Evolutionary conservation across 345 rosid species (phyloP).

Genomic region (Punica granatum): DNA sequence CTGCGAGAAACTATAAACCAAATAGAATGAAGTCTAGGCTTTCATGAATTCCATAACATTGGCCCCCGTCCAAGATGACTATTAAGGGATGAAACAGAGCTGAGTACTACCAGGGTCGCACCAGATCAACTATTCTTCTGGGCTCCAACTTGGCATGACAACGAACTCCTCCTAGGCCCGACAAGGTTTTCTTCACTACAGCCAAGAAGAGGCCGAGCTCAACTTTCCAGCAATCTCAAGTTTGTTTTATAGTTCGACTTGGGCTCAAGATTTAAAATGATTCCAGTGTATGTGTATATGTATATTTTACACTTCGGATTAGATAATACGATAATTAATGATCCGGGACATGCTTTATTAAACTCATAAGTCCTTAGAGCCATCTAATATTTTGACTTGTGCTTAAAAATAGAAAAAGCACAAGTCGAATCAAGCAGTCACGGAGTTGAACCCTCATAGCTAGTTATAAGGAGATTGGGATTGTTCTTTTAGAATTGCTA

Average conservation of each 20-base stretch:
- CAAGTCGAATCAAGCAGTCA: neutral
- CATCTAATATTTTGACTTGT: neutral
- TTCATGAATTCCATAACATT: neutral
- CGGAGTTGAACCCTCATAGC: too few relatives aligned
- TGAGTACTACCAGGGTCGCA: neutral
- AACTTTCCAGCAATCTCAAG: too few relatives aligned
- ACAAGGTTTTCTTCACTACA: too few relatives aligned
- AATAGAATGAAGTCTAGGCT: neutral
- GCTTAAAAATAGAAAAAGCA: neutral
- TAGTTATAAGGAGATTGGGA: too few relatives aligned
- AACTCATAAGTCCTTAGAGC: neutral
- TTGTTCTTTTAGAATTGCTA: neutral
- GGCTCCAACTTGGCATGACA: neutral
- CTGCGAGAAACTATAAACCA: neutral
- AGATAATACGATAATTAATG: neutral
- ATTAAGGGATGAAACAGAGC: neutral
- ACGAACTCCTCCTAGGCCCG: neutral
- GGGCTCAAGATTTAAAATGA: neutral
- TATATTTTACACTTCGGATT: neutral
- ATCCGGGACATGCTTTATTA: neutral
- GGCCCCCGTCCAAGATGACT: neutral
- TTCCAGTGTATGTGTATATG: neutral
- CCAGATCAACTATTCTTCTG: neutral
- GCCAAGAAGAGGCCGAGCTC: neutral
- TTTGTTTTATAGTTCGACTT: neutral